phyloP scores from a whole-genome alignment of 169 alveolate genomes.

The Eimeria acervulina region DNA sequence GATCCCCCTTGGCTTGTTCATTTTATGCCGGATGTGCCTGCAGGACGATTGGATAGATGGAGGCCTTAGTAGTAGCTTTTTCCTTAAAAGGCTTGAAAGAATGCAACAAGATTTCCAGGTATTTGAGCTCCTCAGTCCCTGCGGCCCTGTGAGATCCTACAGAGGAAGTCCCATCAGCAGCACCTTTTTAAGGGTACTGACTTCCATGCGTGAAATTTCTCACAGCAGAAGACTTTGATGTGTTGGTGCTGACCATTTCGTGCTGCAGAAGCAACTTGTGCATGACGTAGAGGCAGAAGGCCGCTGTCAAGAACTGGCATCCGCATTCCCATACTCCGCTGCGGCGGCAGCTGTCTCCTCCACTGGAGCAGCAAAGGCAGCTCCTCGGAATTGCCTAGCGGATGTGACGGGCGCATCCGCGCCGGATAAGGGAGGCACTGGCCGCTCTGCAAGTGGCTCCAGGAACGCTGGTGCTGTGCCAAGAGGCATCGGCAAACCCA shows the following conservation, averaged over 20 bases:
- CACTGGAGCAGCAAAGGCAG: conserved; percentile 11
- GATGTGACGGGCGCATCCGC: conserved; percentile 28
- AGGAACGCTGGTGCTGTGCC: conserved; percentile 55
- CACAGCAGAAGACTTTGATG: neutral
- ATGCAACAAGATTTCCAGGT: conserved; percentile 76
- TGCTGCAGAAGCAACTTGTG: conserved; percentile 67
- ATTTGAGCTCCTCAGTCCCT: neutral
- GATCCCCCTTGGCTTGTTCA: neutral
- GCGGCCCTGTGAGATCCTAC: neutral
- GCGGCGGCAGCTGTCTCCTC: conserved; percentile 66
- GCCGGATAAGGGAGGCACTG: conserved; percentile 56
- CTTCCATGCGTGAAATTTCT: neutral
- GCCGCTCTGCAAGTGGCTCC: conserved; percentile 17
- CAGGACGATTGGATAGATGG: conserved; percentile 79
- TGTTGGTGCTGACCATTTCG: neutral
- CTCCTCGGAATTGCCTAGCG: conserved; percentile 55
- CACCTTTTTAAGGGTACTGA: neutral
- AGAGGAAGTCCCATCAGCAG: neutral
- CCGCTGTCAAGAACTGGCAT: conserved; percentile 62
- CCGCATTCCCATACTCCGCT: conserved; percentile 67
- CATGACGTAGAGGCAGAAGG: conserved; percentile 56
- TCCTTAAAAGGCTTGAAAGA: conserved; percentile 51
- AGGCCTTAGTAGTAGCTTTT: conserved; percentile 72
- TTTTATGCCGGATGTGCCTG: neutral
- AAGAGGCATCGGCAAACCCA: conserved; percentile 46